Evolutionary conservation across 2,329 filamentous ascomycete genomes (phyloP), one percentile per base, ranked within the genome.

Genomic region (Fusarium succisae): DNA sequence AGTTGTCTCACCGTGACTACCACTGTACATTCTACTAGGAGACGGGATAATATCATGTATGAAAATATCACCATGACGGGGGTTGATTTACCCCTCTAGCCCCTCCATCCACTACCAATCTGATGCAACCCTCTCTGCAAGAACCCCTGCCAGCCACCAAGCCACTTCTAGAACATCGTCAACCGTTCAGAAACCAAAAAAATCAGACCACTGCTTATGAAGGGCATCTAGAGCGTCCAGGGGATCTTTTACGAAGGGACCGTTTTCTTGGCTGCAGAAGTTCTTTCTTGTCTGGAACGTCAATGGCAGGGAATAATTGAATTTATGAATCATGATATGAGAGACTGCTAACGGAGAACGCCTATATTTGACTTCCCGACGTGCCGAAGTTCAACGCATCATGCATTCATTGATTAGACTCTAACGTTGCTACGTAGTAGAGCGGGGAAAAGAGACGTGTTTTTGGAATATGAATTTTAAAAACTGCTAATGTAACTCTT

Each of bases 401-500:
- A 67, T 67, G n/a, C 32, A 68, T 68, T 39, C 35, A 35, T 20
- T 13, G 28, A n/a, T 59, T 32, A 41, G 22, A 41, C 15, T 61
- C 22, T 24, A 57, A 55, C 51, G 35, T 55, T 14, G n/a, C n/a
- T 53, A 26, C 30, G 32, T 53, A 35, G 30, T 24, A 53, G 35
- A 68, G 55, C 55, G 59, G 58, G 63, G 59, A 45, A 59, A 44
- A 47, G 38, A 55, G 47, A 74, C 50, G 39, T 60, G 32, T 50
- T 60, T 63, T 59, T 45, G 45, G 44, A 65, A 58, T 66, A n/a
- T 63, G 66, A 60, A 50, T 69, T 73, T 72, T 74, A 41, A 63
- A 75, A 73, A 73, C 56, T 22, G 69, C 72, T 59, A 72, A 72
- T 61, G 58, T 74, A 75, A 70, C 65, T 74, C 62, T 70, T 70